Evolutionary conservation across 768 basidiomycete genomes (phyloP), one percentile per base, ranked within the genome.

Genomic region (Porpolomopsis calyptriformis): DNA sequence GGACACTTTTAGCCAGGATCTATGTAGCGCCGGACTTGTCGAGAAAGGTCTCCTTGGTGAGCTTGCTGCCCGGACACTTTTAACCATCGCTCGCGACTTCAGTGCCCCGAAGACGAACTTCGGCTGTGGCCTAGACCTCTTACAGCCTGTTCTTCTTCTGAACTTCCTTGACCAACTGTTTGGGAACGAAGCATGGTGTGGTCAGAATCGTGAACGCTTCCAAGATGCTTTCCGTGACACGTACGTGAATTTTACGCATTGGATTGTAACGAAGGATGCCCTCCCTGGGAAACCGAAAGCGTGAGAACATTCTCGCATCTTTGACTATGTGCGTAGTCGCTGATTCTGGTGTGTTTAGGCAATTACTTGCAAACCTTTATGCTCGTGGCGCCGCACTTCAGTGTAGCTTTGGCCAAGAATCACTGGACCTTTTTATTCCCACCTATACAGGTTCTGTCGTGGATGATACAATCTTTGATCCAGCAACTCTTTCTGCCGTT

Each of bases 231-330:
- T 54, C 40, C 12, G 31, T 9, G 29, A 40, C 19, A 43, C 49
- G 23, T 48, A 52, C 40, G 47, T 55, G 18, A 53, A 55, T 35
- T 55, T 55, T 47, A 55, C 53, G 26, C 54, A 53, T 55, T 51
- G 53, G 54, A 53, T 52, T 26, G 37, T 54, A 16, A 55, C 53
- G 16, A 45, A 42, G 39, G 53, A 51, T 38, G 24, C 26, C 2
- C 24, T 54, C 10, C 54, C 54, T 43, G 48, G 49, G 43, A 2
- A 7, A 43, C 38, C 53, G 26, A 29, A 26, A 25, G 12, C 20
- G 54, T 53, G 18, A 49, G 52, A 40, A 14, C 23, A 33, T 22
- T 11, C 12, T 38, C 19, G 26, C 24, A 2, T 26, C 19, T 26
- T n/a, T n/a, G 20, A 20, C n/a, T n/a, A 35, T 20, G 27, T 12